Evolutionary conservation across 1,284 basidiomycete genomes (phyloP), one percentile per base, ranked within the genome.

Genomic region (Stereum hirsutum): DNA sequence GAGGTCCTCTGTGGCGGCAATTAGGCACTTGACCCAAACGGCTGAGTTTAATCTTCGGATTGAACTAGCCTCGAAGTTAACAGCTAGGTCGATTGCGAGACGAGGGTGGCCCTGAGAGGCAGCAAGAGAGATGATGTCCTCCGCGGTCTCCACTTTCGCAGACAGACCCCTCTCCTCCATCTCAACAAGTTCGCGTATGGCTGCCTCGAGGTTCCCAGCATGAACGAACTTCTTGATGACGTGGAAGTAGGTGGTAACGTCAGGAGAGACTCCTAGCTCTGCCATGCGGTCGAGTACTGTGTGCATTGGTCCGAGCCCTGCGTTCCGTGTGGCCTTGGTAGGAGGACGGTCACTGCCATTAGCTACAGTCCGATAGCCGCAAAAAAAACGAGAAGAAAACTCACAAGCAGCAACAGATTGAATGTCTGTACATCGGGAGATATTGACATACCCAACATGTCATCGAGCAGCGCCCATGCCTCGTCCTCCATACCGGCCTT

Each of bases 401-500:
- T 53, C 57, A 85, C 85, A 49, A 71, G 58, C 43, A 92, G 61
- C 14, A 91, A 65, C 34, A 70, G 62, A 49, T 85, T 78, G 61
- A 81, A 87, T 3, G 77, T 72, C 43, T 71, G 64, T 2, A 68
- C 51, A 46, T 80, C 70, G 1, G 79, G 85, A 17, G 57, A 49
- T 23, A 91, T 54, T 1, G 73, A 77, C 40, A 75, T 54, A 12
- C 71, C 62, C 19, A 68, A 44, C 73, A 89, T 88, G 51, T 91
- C 88, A 24, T 83, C 76, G 37, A 87, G 65, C 21, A 87, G 72
- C 6, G 84, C 86, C 64, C 76, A 75, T 4, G 79, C 77, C 44
- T 84, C 76, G 19, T 65, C 46, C 52, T 64, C 62, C 14, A 67
- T 52, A 2, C 59, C 62, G 24, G 66, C 57, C 12, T 57, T 49